Evolutionary conservation across 2,329 filamentous ascomycete genomes (phyloP).

Genomic region (Nigrospora osmanthi): DNA sequence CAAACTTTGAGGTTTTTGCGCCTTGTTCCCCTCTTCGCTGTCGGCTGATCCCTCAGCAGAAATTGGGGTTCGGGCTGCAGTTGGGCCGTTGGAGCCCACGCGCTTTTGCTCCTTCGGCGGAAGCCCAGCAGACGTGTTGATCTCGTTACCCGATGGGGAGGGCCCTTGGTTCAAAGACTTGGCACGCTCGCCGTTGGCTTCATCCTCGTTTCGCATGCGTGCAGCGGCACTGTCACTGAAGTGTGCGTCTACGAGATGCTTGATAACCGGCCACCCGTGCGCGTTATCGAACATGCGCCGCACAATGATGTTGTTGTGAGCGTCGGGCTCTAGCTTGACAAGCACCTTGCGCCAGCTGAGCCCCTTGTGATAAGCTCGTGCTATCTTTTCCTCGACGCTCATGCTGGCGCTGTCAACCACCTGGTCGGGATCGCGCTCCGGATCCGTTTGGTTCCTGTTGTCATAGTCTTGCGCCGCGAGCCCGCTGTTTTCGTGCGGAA

Average conservation of each 20-base stretch:
- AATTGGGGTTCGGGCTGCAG: no score
- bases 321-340: constrained; percentile 90
- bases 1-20: no score
- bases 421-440: constrained; percentile 35
- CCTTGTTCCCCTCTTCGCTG: no score
- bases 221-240: constrained; percentile 71
- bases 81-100: no score
- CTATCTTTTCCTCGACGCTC: constrained; percentile 96
- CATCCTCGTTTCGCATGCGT: constrained; percentile 58
- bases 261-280: constrained; percentile 93
- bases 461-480: constrained; percentile 43
- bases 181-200: constrained; percentile 61
- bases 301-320: constrained; percentile 97
- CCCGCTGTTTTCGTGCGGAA: constrained; percentile 33
- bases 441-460: constrained; percentile 38
- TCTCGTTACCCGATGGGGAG: constrained; percentile 59
- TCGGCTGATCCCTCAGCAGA: no score
- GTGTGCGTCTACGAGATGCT: constrained; percentile 91
- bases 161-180: constrained; percentile 49
- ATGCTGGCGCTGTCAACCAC: constrained; percentile 58
- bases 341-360: constrained; percentile 95
- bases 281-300: constrained; percentile 95
- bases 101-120: no score
- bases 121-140: constrained; percentile 25
- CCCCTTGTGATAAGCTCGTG: constrained; percentile 85